Evolutionary conservation across 202 grass and related monocot genomes (phyloP).

Genomic region (Cymbopogon flexuosus): DNA sequence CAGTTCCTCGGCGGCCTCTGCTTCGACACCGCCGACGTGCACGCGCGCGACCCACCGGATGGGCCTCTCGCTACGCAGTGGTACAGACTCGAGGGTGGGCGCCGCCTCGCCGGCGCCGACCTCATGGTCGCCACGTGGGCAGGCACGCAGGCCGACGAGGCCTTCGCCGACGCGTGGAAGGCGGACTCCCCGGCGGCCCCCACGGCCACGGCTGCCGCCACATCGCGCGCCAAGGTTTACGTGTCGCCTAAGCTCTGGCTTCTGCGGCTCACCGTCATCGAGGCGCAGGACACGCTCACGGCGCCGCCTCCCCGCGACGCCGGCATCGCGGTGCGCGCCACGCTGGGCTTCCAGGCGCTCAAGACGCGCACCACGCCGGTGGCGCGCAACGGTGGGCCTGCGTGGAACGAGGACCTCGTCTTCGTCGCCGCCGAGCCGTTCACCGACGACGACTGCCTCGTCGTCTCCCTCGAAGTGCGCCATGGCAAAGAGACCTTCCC

Average conservation of each 20-base stretch:
- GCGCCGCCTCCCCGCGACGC: constrained; percentile 48
- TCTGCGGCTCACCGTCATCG: constrained; percentile 69
- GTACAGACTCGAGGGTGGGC: constrained; percentile 77
- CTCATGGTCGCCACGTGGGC: constrained; percentile 90
- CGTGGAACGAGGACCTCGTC: constrained; percentile 87
- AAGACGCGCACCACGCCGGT: constrained; percentile 51
- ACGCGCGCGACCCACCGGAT: constrained; percentile 61
- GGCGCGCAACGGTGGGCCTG: constrained; percentile 51
- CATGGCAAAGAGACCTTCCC: constrained; percentile 55
- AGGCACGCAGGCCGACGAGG: constrained; percentile 82
- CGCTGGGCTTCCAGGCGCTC: constrained; percentile 55
- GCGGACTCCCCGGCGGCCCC: constrained; percentile 46
- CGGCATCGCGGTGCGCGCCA: constrained; percentile 51
- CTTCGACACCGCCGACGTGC: constrained; percentile 81
- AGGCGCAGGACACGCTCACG: constrained; percentile 73
- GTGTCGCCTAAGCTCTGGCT: constrained; percentile 85
- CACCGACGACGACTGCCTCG: constrained; percentile 51
- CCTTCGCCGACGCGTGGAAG: constrained; percentile 86
- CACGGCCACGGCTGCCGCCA: background rate
- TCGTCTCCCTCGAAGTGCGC: constrained; percentile 72
- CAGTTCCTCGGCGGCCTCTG: constrained; percentile 82
- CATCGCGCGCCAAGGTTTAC: constrained; percentile 76
- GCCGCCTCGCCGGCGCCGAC: constrained; percentile 34
- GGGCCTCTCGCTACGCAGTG: constrained; percentile 76
- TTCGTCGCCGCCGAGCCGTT: constrained; percentile 82